Evolutionary conservation across 371 early-diverging fungal species (phyloP).

Genomic region (Apophysomyces elegans): DNA sequence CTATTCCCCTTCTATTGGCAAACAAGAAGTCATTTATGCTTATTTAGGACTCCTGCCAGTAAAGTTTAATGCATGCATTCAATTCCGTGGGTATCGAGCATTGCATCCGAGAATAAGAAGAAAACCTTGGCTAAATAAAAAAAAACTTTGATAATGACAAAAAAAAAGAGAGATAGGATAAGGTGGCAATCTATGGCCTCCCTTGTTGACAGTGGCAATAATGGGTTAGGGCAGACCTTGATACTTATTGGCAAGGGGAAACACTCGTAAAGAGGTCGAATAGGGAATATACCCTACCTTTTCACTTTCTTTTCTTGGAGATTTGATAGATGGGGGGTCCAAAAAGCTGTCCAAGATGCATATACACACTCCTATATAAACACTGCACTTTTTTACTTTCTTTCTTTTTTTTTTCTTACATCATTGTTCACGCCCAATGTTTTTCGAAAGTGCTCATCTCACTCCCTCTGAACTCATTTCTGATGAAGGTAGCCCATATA

Average conservation of each 20-base stretch:
- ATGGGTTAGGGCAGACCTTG: not conserved
- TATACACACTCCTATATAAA: conserved; percentile 3
- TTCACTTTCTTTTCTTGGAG: not conserved
- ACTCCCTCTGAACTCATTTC: conserved; percentile 36
- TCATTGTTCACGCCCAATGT: conserved; percentile 26
- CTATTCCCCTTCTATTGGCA: no score
- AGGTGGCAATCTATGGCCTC: not conserved
- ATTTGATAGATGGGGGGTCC: not conserved
- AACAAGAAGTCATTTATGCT: no score
- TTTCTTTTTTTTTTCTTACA: not conserved
- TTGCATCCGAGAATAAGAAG: no score
- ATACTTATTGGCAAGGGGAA: not conserved
- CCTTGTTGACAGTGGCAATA: conserved; percentile 7
- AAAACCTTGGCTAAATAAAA: no score
- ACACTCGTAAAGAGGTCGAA: not conserved
- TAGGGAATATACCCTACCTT: conserved; percentile 2
- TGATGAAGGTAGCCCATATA: conserved; percentile 1
- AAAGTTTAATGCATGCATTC: no score
- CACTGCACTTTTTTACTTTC: not conserved
- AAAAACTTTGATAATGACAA: no score
- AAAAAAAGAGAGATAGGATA: no score
- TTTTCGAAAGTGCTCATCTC: conserved; percentile 44
- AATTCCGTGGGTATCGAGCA: no score
- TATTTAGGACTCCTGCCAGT: no score
- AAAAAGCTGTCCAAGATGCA: not conserved